These are phyloP conservation scores for Glycine latifolia DNA, from an alignment of 306 rosid species.

Conservation along the genomic window DNA sequence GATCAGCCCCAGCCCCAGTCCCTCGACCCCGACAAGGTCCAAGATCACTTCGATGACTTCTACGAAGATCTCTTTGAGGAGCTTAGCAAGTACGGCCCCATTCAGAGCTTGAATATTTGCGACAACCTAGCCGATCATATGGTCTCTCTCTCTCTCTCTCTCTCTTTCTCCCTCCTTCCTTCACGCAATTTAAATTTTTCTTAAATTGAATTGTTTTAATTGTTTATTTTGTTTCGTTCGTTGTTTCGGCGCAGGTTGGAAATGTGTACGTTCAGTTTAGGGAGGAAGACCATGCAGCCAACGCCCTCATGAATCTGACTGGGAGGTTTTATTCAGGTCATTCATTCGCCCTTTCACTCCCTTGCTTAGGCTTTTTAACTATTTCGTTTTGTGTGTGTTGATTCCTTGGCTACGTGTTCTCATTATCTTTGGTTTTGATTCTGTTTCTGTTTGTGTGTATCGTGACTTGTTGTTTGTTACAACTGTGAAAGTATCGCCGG, in stretches of 20 bases:
- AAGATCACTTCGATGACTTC: conserved; percentile 90
- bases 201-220: background rate
- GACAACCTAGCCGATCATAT: conserved; percentile 98
- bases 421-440: too few species aligned
- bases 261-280: conserved; percentile 87
- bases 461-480: too few species aligned
- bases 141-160: conserved; percentile 50
- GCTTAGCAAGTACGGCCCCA: conserved; percentile 89
- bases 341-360: background rate
- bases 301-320: conserved; percentile 84
- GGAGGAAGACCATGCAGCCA: conserved; percentile 97
- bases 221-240: background rate
- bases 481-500: too few species aligned
- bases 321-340: conserved; percentile 95
- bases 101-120: conserved; percentile 96
- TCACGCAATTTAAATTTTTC: too few species aligned
- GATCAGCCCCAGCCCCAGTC: conserved; percentile 59
- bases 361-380: background rate
- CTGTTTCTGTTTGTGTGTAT: too few species aligned
- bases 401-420: too few species aligned
- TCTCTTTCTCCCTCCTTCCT: too few species aligned
- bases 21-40: conserved; percentile 90
- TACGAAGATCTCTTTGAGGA: conserved; percentile 98
- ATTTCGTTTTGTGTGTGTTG: too few species aligned
- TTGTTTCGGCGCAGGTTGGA: conserved; percentile 70